Conservation (phyloP, 371 early-diverging fungal genomes). For the Rhizopus sp. region DNA sequence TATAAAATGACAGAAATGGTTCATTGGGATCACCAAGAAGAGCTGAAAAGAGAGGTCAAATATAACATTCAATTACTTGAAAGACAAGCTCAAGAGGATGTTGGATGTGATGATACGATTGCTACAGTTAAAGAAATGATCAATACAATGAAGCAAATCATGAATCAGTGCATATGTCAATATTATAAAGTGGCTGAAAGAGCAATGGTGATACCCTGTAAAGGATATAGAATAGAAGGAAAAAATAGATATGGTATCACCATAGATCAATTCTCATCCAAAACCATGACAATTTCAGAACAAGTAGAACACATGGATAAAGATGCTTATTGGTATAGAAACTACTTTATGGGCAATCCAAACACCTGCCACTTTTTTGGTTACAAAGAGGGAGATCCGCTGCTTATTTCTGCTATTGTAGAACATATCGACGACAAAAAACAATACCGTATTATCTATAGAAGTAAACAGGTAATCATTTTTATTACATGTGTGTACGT, state of each 20-base stretch:
- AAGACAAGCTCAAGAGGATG: not conserved
- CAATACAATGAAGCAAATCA: conserved; percentile 26
- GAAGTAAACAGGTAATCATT: conserved; percentile 24
- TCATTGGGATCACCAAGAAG: conserved; percentile 27
- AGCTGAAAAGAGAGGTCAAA: conserved; percentile 8
- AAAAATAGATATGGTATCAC: conserved; percentile 25
- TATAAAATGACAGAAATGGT: conserved; percentile 54
- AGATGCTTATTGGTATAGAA: conserved; percentile 34
- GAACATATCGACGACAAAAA: conserved; percentile 11
- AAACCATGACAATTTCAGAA: not conserved
- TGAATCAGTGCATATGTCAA: conserved; percentile 39
- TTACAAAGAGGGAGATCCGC: conserved; percentile 17
- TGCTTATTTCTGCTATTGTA: conserved; percentile 22
- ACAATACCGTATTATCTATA: conserved; percentile 28
- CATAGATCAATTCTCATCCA: not conserved
- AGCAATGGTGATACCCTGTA: conserved; percentile 41
- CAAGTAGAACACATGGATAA: conserved; percentile 34
- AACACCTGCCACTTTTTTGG: conserved; percentile 28
- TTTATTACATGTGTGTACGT: not conserved
- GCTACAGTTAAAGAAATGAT: not conserved
- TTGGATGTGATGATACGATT: not conserved
- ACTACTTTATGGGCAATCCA: conserved; percentile 20
- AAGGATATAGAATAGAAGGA: conserved; percentile 42
- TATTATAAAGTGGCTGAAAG: conserved; percentile 38
- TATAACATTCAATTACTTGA: conserved; percentile 4